Conservation (phyloP, 805 yeast species). For the Aciculoconidium aculeatum region DNA sequence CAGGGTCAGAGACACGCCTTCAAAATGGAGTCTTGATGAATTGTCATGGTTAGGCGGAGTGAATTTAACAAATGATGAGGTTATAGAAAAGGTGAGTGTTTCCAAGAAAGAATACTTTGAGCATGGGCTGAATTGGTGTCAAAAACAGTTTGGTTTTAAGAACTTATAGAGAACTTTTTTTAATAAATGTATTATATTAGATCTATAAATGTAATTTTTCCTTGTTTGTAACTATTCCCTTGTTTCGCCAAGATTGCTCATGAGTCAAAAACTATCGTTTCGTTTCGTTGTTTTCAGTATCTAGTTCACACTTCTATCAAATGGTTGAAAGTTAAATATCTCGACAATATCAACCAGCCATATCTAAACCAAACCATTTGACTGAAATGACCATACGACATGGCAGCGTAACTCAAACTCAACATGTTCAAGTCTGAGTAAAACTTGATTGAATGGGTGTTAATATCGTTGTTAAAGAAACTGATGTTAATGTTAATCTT, state of each 20-base stretch:
- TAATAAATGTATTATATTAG: slow-evolving; percentile 1
- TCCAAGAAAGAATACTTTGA: slow-evolving; percentile 80
- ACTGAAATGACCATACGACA: slow-evolving; percentile 76
- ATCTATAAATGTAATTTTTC: slow-evolving; percentile 1
- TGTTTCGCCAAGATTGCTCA: neutral
- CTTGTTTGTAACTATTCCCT: neutral
- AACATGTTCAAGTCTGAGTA: slow-evolving; percentile 37
- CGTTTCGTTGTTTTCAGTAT: too few species aligned
- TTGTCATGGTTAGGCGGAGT: slow-evolving; percentile 36
- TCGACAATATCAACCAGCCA: slow-evolving; percentile 74
- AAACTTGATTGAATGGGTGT: slow-evolving; percentile 27
- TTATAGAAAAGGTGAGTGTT: slow-evolving; percentile 49
- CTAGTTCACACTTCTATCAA: slow-evolving; percentile 31
- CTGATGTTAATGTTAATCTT: slow-evolving; percentile 33
- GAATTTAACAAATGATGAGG: slow-evolving; percentile 30
- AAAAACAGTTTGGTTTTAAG: slow-evolving; percentile 44
- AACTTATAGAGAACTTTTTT: slow-evolving; percentile 7
- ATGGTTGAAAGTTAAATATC: slow-evolving; percentile 76
- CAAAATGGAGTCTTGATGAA: slow-evolving; percentile 17
- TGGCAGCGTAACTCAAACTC: slow-evolving; percentile 52
- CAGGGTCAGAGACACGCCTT: slow-evolving; percentile 25
- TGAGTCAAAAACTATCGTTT: too few species aligned
- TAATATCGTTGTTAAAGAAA: slow-evolving; percentile 23
- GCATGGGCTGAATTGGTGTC: slow-evolving; percentile 63
- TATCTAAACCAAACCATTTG: slow-evolving; percentile 96